Percentiles rank a stretch among this genome's conserved stretches.
These are phyloP conservation scores for Backusella morwellensis DNA, from an alignment of 192 early-diverging fungal species.

Conservation along the genomic window DNA sequence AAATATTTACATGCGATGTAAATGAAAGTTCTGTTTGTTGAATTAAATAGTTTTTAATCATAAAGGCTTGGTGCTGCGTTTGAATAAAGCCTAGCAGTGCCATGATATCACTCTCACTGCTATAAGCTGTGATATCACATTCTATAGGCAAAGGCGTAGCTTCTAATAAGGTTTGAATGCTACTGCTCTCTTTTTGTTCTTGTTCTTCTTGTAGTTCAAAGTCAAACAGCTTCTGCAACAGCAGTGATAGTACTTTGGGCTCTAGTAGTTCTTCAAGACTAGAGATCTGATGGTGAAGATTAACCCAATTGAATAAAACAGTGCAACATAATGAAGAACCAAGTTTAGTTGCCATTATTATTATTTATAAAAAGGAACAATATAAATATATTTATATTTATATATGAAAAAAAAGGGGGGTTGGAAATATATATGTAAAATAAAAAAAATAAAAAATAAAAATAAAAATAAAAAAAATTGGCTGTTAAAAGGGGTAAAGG, in stretches of 20 bases:
- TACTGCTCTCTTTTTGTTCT: neutral
- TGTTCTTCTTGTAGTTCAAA: neutral
- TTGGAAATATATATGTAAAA: neutral
- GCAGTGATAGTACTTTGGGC: neutral
- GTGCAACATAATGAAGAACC: neutral
- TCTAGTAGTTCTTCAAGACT: neutral
- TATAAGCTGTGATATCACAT: neutral
- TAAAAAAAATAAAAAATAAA: neutral
- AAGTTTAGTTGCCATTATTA: neutral
- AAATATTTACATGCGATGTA: constrained; percentile 12
- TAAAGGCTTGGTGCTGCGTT: constrained; percentile 6
- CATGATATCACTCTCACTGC: neutral
- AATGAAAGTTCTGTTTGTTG: constrained; percentile 5
- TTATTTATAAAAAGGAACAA: neutral
- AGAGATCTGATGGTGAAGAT: neutral
- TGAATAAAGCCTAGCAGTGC: constrained; percentile 10
- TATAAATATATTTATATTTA: neutral
- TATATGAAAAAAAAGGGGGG: neutral
- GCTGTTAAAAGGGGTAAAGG: neutral
- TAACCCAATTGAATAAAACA: constrained; percentile 13
- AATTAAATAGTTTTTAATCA: neutral
- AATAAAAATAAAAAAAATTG: neutral
- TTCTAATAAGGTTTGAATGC: neutral
- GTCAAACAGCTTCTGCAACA: neutral
- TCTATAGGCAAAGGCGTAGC: neutral